Evolutionary conservation across 352 stramenopile genomes (phyloP).

Genomic region (Globisporangium acanthophoron): DNA sequence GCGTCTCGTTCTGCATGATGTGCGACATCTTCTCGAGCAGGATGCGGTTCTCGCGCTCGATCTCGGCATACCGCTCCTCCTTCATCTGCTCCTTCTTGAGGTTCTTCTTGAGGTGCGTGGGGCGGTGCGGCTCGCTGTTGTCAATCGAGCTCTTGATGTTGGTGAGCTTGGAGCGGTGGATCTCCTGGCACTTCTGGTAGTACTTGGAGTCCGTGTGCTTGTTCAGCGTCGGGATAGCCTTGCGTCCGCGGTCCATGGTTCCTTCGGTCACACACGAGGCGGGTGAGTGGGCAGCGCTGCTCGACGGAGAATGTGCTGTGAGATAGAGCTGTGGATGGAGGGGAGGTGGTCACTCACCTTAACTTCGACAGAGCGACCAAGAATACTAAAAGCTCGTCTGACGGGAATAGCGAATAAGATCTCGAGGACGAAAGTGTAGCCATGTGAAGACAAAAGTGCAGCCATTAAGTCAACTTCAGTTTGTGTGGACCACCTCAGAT

Average conservation of each 20-base stretch:
- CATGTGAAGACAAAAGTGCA: background rate
- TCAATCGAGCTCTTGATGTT: constrained; percentile 94
- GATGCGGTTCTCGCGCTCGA: constrained; percentile 96
- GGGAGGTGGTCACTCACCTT: too few relatives aligned
- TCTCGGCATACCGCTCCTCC: constrained; percentile 92
- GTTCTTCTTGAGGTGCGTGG: constrained; percentile 92
- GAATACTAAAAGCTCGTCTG: too few relatives aligned
- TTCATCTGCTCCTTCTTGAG: constrained; percentile 97
- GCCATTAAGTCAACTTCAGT: background rate
- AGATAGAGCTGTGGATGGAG: too few relatives aligned
- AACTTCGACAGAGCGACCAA: too few relatives aligned
- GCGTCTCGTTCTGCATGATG: constrained; percentile 89
- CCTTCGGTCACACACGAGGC: too few relatives aligned
- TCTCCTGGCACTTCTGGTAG: constrained; percentile 84
- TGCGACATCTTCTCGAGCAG: constrained; percentile 97
- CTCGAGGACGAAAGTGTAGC: background rate
- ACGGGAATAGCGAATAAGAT: background rate
- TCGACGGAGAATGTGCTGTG: background rate
- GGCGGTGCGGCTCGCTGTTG: constrained; percentile 89
- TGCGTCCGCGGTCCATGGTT: constrained; percentile 79
- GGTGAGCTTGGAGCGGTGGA: constrained; percentile 74
- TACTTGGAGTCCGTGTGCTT: constrained; percentile 85
- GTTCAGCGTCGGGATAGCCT: constrained; percentile 84
- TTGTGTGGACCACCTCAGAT: background rate
- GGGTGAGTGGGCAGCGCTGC: background rate